Evolutionary conservation across 2,329 filamentous ascomycete species (phyloP), one percentile per base, ranked within the genome.

Genomic region (Aspergillus brasiliensis): DNA sequence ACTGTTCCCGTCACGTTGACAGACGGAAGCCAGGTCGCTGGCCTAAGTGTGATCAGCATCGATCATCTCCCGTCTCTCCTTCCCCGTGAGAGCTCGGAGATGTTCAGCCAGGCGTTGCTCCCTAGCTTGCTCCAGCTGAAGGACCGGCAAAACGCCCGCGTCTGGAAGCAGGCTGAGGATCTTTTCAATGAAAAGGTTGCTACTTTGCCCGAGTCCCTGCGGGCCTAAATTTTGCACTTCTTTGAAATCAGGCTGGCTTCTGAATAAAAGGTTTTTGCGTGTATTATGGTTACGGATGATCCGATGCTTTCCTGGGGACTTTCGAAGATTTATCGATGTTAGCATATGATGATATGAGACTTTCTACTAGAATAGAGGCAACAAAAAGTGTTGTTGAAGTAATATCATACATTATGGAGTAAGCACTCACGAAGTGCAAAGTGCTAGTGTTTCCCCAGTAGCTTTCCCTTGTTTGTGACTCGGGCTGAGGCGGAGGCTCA

Each of bases 81-180:
- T 38, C 91, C 94, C 1, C 84, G 94, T 56, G 94, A 97, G 80
- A 88, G 92, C 25, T 92, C 88, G 46, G 92, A 97, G 79, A 88
- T 88, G 19, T 97, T 96, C 80, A 91, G 88, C 75, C 81, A 84
- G 54, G 89, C 90, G 51, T 81, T 97, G 65, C 81, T 96, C 70
- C 91, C 92, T 19, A 90, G 87, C 70, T 79, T 97, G 67, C 77
- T 95, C 62, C 83, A 88, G 62, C 83, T 97, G 63, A 91, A 95
- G 76, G 86, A 95, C 73, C 86, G 91, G 73, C 80, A 84, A 60
- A 89, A 83, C 19, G 83, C 88, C 11, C 74, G 75, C 6, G 93
- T 97, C n/a, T 97, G 93, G 93, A 82, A 85, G 56, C 86, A 91
- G 60, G 93, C 93, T 0, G 88, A 96, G 81, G 88, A 91, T 79